Evolutionary conservation across 2,329 filamentous ascomycete species (phyloP).

Genomic region (Penicillium sp.): DNA sequence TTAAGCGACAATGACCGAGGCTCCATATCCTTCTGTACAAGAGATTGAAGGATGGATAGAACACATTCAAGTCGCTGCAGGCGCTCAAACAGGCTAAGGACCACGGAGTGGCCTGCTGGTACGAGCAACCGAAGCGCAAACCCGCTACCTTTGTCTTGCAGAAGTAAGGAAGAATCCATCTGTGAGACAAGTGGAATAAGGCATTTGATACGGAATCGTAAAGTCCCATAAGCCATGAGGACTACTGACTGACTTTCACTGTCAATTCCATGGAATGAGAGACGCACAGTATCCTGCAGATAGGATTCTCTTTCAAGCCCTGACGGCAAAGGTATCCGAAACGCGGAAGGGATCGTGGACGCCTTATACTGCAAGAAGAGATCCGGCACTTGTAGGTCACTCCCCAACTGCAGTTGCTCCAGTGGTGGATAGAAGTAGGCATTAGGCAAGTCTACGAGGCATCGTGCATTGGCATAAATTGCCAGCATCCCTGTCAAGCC

Average conservation of each 20-base stretch:
- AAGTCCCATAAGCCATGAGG: constrained; percentile 37
- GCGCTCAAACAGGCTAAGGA: constrained; percentile 35
- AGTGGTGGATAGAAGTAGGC: constrained; percentile 30
- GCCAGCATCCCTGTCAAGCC: constrained; percentile 37
- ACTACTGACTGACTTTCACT: constrained; percentile 30
- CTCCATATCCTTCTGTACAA: constrained; percentile 34
- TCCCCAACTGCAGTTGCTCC: constrained; percentile 30
- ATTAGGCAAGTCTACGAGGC: constrained; percentile 29
- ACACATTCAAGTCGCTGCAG: constrained; percentile 41
- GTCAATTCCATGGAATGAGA: constrained; percentile 41
- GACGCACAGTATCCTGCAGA: constrained; percentile 35
- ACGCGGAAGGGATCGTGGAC: constrained; percentile 28
- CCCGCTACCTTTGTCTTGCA: constrained; percentile 32
- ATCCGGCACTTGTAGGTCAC: constrained; percentile 33
- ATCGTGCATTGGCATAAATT: constrained; percentile 39
- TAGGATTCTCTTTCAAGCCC: constrained; percentile 26
- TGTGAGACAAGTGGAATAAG: constrained; percentile 27
- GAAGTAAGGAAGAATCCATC: constrained; percentile 31
- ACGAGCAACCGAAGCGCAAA: constrained; percentile 41
- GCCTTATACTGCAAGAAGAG: constrained; percentile 35
- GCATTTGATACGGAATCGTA: constrained; percentile 27
- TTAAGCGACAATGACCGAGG: constrained; percentile 36
- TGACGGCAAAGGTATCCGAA: constrained; percentile 30
- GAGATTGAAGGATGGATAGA: constrained; percentile 34
- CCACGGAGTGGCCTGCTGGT: constrained; percentile 35